phyloP scores from a whole-genome alignment of 176 grass and related monocot species.

The Juncus inflexus region DNA sequence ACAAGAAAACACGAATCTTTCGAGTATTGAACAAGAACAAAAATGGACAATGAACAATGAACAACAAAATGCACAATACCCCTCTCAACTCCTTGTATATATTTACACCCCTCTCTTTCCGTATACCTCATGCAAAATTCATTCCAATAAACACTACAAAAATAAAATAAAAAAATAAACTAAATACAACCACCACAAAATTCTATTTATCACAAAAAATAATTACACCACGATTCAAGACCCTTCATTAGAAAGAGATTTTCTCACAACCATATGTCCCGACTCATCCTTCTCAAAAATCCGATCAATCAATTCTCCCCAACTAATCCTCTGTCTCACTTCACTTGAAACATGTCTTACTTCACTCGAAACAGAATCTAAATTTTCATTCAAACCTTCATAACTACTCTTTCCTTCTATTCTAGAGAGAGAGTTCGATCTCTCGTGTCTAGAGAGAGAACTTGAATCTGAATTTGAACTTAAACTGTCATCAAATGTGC shows the following conservation, averaged over 20 bases:
- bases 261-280: constrained; percentile 46
- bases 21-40: no score
- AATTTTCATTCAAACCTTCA: constrained; percentile 10
- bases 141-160: background rate
- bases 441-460: constrained; percentile 4
- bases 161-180: constrained; percentile 6
- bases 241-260: constrained; percentile 22
- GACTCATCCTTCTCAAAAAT: constrained; percentile 69
- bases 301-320: constrained; percentile 76
- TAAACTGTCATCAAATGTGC: constrained; percentile 41
- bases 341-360: constrained; percentile 25
- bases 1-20: no score
- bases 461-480: no score
- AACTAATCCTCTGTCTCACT: constrained; percentile 56
- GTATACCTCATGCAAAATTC: constrained; percentile 3
- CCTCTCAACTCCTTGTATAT: no score
- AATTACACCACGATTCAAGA: constrained; percentile 26
- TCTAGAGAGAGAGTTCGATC: constrained; percentile 16
- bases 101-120: background rate
- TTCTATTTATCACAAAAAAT: constrained; percentile 3
- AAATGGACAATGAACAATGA: no score
- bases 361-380: constrained; percentile 12
- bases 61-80: no score
- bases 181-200: constrained; percentile 12
- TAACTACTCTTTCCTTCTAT: no score